Evolutionary conservation across 371 early-diverging fungal genomes (phyloP), one percentile per base, ranked within the genome.

Genomic region (Mucor piriformis): DNA sequence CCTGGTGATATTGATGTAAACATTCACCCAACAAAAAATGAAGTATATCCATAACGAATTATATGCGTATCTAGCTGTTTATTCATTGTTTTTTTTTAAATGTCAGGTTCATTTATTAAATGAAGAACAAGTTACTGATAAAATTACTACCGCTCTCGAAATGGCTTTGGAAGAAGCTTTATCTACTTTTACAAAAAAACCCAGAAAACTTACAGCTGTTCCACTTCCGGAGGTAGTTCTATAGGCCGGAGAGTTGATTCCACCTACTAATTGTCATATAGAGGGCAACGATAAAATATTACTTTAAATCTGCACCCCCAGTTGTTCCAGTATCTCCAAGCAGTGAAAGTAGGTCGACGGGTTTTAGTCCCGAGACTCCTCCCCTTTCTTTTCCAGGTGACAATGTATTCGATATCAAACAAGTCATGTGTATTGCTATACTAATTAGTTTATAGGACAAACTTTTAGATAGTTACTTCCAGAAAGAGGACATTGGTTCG

Each of bases 21-120:
- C 72, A 92, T 98, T 5, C 97, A 97, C 74, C 97, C 98, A 1
- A 92, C 96, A 32, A 98, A 98, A 64, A 83, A 84, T 2, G 46
- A 46, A 24, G 46, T 18, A 37, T 12, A 18, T 42, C 16, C 10
- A 42, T 6, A 20, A 10, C 38, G 15, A 38, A 38, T 13, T 15
- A n/a, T 37, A 13, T 37, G 38, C n/a, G 12, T 15, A 12, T 37
- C 2, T 11, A 12, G 13, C 38, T 37, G 4, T n/a, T 29, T 29
- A 29, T 29, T 29, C 8, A 29, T 29, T 13, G 38, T 13, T 15
- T 15, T 15, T 12, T n/a, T n/a, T 21, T 38, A 15, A 10, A n/a
- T 37, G 38, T 6, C 8, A 86, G 83, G 93, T 98, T 10, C 84
- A 87, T 44, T 88, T 97, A 57, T 67, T 92, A 56, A 73, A 95